phyloP scores from a whole-genome alignment of 495 filamentous ascomycete species.

The Pseudomonodictys pantanalensis region DNA sequence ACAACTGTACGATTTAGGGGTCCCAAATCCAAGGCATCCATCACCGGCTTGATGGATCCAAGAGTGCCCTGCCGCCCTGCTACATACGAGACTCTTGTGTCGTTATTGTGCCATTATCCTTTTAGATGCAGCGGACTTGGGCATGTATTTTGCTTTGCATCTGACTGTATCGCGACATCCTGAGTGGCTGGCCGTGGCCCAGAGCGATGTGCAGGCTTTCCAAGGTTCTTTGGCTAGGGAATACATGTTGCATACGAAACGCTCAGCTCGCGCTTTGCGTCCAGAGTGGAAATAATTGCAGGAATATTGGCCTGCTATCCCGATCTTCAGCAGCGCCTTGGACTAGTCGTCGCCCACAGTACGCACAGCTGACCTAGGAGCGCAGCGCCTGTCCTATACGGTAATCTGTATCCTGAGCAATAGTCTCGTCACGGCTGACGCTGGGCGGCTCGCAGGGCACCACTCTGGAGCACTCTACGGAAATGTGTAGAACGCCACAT shows the following conservation, averaged over 20 bases:
- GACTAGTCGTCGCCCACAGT: constrained; percentile 7
- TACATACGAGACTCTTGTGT: constrained; percentile 8
- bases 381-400: too few species aligned
- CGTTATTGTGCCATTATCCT: constrained; percentile 27
- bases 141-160: constrained; percentile 5
- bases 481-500: too few species aligned
- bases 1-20: neutral
- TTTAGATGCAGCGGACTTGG: constrained; percentile 21
- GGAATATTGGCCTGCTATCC: constrained; percentile 7
- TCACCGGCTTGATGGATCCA: constrained; percentile 23
- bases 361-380: constrained; percentile 28
- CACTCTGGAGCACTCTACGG: too few species aligned
- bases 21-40: constrained; percentile 28
- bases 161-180: constrained; percentile 19
- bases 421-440: constrained; percentile 16
- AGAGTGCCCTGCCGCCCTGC: constrained; percentile 19
- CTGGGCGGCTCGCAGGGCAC: constrained; percentile 3
- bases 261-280: constrained; percentile 21
- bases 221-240: neutral
- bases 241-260: constrained; percentile 27
- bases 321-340: constrained; percentile 11
- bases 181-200: neutral
- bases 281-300: neutral
- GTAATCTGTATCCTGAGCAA: constrained; percentile 18
- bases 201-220: neutral